Percentiles rank a stretch among this genome's conserved stretches.
These are phyloP conservation scores for Gymnopilus junonius DNA, from an alignment of 768 basidiomycete genomes.

Conservation along the genomic window DNA sequence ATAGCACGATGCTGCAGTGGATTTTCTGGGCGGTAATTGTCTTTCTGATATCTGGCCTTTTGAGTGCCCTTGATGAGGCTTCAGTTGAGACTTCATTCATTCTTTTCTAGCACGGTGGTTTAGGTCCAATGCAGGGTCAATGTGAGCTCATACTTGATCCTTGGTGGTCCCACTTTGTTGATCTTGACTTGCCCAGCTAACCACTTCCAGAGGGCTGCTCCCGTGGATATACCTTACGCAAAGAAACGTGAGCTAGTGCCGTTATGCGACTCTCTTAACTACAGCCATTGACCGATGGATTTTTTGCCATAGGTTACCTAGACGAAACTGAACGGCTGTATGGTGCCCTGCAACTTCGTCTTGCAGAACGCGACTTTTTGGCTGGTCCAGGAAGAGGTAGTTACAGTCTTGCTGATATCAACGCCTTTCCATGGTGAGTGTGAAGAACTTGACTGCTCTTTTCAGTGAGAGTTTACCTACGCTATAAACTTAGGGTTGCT, in stretches of 20 bases:
- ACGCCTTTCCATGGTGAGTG: conserved; percentile 61
- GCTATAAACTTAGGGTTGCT: conserved; percentile 54
- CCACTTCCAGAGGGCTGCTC: conserved; percentile 64
- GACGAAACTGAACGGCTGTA: conserved; percentile 84
- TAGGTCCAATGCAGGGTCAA: conserved; percentile 85
- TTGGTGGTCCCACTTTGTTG: neutral
- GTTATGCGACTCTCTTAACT: conserved; percentile 6
- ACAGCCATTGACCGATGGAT: neutral
- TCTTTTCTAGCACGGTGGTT: conserved; percentile 60
- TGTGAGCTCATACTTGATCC: conserved; percentile 10
- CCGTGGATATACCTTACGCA: conserved; percentile 65
- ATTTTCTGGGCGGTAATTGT: conserved; percentile 70
- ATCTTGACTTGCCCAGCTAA: conserved; percentile 44
- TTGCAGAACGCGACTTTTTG: conserved; percentile 71
- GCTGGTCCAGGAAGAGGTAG: conserved; percentile 69
- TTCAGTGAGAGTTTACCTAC: neutral
- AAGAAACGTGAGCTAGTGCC: conserved; percentile 50
- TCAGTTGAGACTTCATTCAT: neutral
- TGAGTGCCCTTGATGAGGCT: neutral
- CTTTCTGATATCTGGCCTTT: neutral
- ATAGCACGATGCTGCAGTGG: conserved; percentile 77
- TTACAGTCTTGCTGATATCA: conserved; percentile 70
- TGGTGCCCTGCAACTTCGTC: conserved; percentile 72
- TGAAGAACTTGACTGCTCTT: neutral
- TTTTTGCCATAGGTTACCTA: conserved; percentile 53